Conservation (phyloP, 176 grass and related monocot species). For the Thalia dealbata region DNA sequence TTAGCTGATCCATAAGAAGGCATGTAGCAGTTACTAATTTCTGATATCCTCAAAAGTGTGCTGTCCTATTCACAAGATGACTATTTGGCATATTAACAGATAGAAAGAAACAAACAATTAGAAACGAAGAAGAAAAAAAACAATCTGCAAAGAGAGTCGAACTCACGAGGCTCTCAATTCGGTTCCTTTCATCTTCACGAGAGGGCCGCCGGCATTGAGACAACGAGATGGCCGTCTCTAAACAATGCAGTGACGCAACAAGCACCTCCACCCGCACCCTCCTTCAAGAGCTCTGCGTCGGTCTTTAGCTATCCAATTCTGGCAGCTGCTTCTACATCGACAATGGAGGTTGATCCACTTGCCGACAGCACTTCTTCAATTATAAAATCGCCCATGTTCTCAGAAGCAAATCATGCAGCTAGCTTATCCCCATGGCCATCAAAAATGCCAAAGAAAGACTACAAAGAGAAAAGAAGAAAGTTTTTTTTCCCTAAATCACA, state of each 20-base stretch:
- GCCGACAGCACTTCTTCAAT: constrained; percentile 35
- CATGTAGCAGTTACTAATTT: too few relatives aligned
- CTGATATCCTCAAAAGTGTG: too few relatives aligned
- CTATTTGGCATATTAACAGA: too few relatives aligned
- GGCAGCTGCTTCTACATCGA: constrained; percentile 38
- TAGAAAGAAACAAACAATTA: not conserved
- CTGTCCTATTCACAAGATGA: too few relatives aligned
- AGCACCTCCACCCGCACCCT: constrained; percentile 47
- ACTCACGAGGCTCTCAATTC: constrained; percentile 81
- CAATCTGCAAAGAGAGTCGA: not conserved
- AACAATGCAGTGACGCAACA: constrained; percentile 84
- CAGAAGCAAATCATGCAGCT: constrained; percentile 75
- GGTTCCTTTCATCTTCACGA: constrained; percentile 62
- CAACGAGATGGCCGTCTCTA: constrained; percentile 46
- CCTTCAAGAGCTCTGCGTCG: constrained; percentile 64
- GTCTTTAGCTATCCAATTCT: constrained; percentile 55
- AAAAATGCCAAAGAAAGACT: constrained; percentile 93
- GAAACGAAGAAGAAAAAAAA: not conserved
- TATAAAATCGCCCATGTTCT: constrained; percentile 63
- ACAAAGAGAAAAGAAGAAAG: not conserved
- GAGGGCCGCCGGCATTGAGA: constrained; percentile 67
- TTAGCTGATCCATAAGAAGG: too few relatives aligned
- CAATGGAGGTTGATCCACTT: not conserved
- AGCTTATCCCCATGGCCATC: constrained; percentile 78
- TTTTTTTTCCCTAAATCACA: not conserved